Evolutionary conservation across 2,329 filamentous ascomycete species (phyloP).

Genomic region (Fusarium miscanthi): DNA sequence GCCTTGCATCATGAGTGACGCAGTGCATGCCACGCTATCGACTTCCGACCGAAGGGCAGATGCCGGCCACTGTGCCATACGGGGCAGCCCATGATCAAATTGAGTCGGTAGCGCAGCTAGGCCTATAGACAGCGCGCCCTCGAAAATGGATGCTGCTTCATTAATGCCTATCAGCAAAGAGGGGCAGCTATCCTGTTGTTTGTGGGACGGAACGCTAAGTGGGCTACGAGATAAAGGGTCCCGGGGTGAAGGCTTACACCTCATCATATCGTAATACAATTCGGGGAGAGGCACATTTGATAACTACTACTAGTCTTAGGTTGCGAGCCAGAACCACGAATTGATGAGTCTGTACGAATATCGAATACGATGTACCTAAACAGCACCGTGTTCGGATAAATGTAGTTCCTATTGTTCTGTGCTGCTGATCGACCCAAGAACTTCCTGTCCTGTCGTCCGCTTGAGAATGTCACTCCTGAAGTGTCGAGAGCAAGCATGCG

Average conservation of each 20-base stretch:
- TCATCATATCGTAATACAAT: slow-evolving; percentile 34
- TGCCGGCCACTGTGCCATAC: slow-evolving; percentile 1
- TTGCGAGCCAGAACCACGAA: neutral
- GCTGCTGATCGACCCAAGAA: slow-evolving; percentile 20
- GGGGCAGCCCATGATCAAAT: neutral
- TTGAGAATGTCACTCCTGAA: slow-evolving; percentile 19
- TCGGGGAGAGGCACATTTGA: neutral
- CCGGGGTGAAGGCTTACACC: slow-evolving; percentile 21
- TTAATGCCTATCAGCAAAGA: slow-evolving; percentile 40
- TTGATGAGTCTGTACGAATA: neutral
- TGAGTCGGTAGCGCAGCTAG: slow-evolving; percentile 4
- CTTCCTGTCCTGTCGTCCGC: slow-evolving; percentile 19
- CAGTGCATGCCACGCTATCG: slow-evolving; percentile 29
- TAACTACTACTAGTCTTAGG: neutral
- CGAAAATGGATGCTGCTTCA: slow-evolving; percentile 10
- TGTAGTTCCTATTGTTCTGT: slow-evolving; percentile 4
- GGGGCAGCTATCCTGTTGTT: slow-evolving; percentile 38
- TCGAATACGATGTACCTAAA: neutral
- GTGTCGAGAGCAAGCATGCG: slow-evolving; percentile 4
- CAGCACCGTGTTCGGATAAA: neutral
- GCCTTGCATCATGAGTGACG: slow-evolving; percentile 35
- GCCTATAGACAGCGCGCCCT: slow-evolving; percentile 7
- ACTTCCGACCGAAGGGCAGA: slow-evolving; percentile 7
- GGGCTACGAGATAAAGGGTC: slow-evolving; percentile 42
- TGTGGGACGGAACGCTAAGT: slow-evolving; percentile 40